Evolutionary conservation across 2,329 filamentous ascomycete genomes (phyloP).

Genomic region (Neoascochyta sp.): DNA sequence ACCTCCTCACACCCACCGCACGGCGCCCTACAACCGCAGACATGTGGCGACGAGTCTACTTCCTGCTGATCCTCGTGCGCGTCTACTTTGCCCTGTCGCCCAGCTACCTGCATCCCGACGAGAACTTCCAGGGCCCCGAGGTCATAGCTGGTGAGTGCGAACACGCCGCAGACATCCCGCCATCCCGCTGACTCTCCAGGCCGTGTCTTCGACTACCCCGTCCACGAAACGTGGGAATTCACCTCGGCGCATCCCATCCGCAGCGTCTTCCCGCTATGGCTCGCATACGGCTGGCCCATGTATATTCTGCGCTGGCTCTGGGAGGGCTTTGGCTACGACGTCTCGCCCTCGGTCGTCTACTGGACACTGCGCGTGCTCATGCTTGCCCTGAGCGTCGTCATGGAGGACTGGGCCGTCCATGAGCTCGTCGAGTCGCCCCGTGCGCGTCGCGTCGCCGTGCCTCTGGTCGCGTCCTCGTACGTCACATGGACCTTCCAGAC

Average conservation of each 20-base stretch:
- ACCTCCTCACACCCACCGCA: slow-evolving; percentile 10
- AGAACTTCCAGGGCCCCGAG: slow-evolving; percentile 98
- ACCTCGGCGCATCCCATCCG: slow-evolving; percentile 83
- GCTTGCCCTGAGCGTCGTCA: slow-evolving; percentile 91
- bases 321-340: slow-evolving; percentile 77
- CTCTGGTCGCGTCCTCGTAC: slow-evolving; percentile 91
- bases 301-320: slow-evolving; percentile 87
- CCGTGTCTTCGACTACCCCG: slow-evolving; percentile 87
- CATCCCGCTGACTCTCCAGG: too few relatives aligned
- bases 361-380: slow-evolving; percentile 85
- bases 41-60: slow-evolving; percentile 91
- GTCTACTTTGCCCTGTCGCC: slow-evolving; percentile 91
- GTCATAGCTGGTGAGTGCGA: slow-evolving; percentile 74
- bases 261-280: slow-evolving; percentile 95
- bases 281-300: slow-evolving; percentile 91
- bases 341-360: slow-evolving; percentile 82
- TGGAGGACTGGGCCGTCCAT: slow-evolving; percentile 96
- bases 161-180: too few relatives aligned
- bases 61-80: slow-evolving; percentile 78
- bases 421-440: slow-evolving; percentile 78
- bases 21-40: slow-evolving; percentile 17
- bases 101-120: slow-evolving; percentile 96
- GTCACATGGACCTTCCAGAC: slow-evolving; percentile 99
- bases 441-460: slow-evolving; percentile 66
- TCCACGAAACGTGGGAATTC: slow-evolving; percentile 93